Conservation (phyloP, 2,329 filamentous ascomycete species). For the Claviceps quebecensis region DNA sequence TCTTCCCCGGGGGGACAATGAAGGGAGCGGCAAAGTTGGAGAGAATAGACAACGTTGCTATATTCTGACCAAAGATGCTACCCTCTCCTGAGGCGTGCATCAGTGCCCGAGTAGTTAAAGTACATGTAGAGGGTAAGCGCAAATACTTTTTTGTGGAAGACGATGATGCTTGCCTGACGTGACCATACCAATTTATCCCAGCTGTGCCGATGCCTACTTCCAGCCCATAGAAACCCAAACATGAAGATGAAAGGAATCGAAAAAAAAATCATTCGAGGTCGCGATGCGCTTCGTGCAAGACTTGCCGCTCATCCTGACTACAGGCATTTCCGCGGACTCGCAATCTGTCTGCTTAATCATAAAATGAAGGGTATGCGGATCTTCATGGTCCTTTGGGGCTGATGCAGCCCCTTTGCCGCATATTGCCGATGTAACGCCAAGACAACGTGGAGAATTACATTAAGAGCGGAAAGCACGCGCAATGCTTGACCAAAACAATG, state of each 20-base stretch:
- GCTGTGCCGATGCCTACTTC: conserved; percentile 1
- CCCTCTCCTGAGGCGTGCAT: conserved; percentile 17
- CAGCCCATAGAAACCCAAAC: conserved; percentile 5
- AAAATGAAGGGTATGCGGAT: conserved; percentile 12
- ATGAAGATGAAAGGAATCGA: conserved; percentile 5
- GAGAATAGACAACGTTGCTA: conserved; percentile 26
- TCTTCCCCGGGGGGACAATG: conserved; percentile 37
- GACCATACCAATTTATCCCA: conserved; percentile 10
- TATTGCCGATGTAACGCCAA: conserved; percentile 17
- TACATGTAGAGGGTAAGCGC: conserved; percentile 36
- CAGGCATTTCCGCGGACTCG: conserved; percentile 13
- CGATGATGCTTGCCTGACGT: conserved; percentile 56
- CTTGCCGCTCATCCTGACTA: conserved; percentile 13
- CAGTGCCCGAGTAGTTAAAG: conserved; percentile 38
- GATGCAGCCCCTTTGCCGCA: conserved; percentile 11
- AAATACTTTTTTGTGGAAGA: conserved; percentile 38
- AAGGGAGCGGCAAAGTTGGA: conserved; percentile 20
- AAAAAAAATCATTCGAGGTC: conserved; percentile 3
- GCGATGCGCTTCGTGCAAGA: conserved; percentile 16
- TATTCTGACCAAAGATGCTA: conserved; percentile 27
- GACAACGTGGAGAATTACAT: conserved; percentile 5
- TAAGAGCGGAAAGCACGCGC: conserved; percentile 9
- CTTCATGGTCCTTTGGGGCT: conserved; percentile 14
- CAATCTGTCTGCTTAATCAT: conserved; percentile 18
- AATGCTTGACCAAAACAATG: conserved; percentile 9